Evolutionary conservation across 164 flowering plant species (phyloP), one percentile per base, ranked within the genome.

Genomic region (Brasenia schreberi): DNA sequence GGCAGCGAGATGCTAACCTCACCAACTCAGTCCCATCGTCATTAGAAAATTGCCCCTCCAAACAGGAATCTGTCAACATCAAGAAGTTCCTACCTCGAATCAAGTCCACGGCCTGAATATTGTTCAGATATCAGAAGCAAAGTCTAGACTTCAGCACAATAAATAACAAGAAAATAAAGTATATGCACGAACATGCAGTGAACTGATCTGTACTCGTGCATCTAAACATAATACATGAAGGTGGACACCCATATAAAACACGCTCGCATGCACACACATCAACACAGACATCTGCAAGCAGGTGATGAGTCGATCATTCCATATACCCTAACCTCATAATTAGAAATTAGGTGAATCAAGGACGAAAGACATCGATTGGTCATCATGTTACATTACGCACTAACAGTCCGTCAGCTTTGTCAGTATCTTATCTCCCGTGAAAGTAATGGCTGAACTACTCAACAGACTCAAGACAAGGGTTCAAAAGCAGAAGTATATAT

Each of bases 11-110:
- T 27, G 96, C 97, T 68, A 92, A 74, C n/a, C 92, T 89, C 11
- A 92, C 88, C 62, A 92, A 75, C 72, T 87, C 92, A 59, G 94
- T 92, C 16, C 90, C 92, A 69, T 91, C 96, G 77, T 86, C 89
- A 75, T 75, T 75, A 56, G 96, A 82, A 75, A 89, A 87, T 69
- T 92, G 92, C 11, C 98, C 98, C 78, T 92, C 98, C 77, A 92
- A 81, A 75, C 96, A 92, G 66, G 98, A 92, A 79, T 92, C 98
- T 9, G 88, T 87, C 42, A 92, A 77, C 88, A 82, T 89, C 78
- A 86, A 92, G 72, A 89, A 73, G 75, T 89, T 92, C 74, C 92
- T 78, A 79, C 86, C 98, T 63, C 87, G 77, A 69, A 92, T 92
- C 52, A 92, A 74, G 77, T 92, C 98, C 66, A 92, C 85, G 9